Conservation (phyloP, 495 filamentous ascomycete species). For the Aspergillus wentii region DNA sequence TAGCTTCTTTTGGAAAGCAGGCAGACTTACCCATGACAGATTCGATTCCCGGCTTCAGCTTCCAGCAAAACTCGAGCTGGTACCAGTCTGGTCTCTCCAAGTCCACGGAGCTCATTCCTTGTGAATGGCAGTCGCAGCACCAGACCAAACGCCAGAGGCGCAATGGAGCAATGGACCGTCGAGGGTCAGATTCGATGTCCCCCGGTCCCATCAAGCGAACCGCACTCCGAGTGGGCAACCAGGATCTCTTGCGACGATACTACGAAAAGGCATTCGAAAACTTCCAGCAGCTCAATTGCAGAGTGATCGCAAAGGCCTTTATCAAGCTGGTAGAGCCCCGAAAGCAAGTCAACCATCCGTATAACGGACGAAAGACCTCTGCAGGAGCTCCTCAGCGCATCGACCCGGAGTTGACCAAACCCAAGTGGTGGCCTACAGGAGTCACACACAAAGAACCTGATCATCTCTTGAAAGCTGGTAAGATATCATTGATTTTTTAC, state of each 20-base stretch:
- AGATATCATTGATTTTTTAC: too few species aligned
- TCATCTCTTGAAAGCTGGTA: constrained; percentile 69
- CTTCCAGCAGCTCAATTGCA: constrained; percentile 67
- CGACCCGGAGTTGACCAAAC: constrained; percentile 45
- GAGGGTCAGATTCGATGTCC: constrained; percentile 10
- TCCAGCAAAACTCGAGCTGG: constrained; percentile 19
- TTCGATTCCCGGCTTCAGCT: neutral
- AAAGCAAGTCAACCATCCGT: constrained; percentile 73
- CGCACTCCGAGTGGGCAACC: constrained; percentile 52
- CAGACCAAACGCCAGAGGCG: constrained; percentile 27
- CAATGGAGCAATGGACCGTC: constrained; percentile 7
- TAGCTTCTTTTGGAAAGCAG: constrained; percentile 1
- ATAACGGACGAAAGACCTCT: constrained; percentile 53
- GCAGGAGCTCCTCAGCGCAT: constrained; percentile 34
- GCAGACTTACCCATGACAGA: neutral
- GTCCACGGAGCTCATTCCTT: constrained; percentile 29
- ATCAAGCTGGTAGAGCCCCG: constrained; percentile 71
- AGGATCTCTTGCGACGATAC: constrained; percentile 53
- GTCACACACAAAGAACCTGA: constrained; percentile 74
- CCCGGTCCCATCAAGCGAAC: constrained; percentile 24
- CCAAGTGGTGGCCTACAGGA: constrained; percentile 74
- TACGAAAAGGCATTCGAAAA: constrained; percentile 58
- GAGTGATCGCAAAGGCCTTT: constrained; percentile 68
- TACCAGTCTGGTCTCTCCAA: constrained; percentile 12
- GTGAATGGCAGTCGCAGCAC: constrained; percentile 29